phyloP scores from a whole-genome alignment of 148 eudicot species.

The Rhododendron ovatum region DNA sequence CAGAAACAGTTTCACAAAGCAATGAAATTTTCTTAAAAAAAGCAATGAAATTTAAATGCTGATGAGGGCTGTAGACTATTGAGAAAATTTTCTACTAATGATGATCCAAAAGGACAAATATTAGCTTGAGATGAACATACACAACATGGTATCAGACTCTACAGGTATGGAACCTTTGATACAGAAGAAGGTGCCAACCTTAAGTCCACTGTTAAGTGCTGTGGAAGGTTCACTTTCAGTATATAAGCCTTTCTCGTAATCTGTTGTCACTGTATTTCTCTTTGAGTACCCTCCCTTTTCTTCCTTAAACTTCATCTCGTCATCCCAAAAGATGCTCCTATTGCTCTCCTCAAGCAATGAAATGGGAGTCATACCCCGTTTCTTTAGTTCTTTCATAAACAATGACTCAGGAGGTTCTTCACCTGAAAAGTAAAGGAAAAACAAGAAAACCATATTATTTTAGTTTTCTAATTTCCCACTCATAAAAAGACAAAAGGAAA shows the following conservation, averaged over 20 bases:
- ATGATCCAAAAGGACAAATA: neutral
- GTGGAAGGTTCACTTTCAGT: constrained; percentile 80
- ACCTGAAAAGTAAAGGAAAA: constrained; percentile 39
- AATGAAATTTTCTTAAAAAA: neutral
- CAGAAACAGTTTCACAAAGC: neutral
- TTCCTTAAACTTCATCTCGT: constrained; percentile 51
- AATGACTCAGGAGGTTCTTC: constrained; percentile 93
- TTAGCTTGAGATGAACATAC: neutral
- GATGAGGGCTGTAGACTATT: neutral
- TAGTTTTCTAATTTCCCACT: neutral
- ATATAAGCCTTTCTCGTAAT: constrained; percentile 44
- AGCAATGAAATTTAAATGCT: neutral
- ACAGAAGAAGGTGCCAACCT: constrained; percentile 36
- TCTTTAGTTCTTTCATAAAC: constrained; percentile 92
- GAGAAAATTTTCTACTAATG: neutral
- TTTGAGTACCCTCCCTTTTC: constrained; percentile 49
- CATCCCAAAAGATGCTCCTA: constrained; percentile 38
- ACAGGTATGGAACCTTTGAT: neutral
- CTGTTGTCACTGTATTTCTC: constrained; percentile 56
- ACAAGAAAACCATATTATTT: neutral
- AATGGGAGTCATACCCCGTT: constrained; percentile 75
- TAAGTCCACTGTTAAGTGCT: constrained; percentile 91
- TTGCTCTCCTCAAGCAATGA: constrained; percentile 80
- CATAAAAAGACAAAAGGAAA: neutral
- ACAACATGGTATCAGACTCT: neutral